Conservation (phyloP, 176 grass and related monocot genomes). For the Oryza longistaminata region DNA sequence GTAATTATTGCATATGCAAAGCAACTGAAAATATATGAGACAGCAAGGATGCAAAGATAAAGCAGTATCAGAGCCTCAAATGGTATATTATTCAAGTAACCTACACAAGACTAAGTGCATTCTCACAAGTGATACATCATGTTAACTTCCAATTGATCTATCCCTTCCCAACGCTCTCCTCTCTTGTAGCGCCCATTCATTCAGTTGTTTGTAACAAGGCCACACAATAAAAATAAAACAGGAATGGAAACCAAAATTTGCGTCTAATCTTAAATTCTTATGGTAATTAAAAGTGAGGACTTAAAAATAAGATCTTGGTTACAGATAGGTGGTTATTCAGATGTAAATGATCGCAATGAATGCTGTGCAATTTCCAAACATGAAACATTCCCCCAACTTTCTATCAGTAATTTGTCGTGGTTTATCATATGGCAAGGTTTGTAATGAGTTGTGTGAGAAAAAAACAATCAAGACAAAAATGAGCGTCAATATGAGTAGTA, state of each 20-base stretch:
- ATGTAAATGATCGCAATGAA: not conserved
- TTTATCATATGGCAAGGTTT: not conserved
- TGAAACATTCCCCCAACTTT: not conserved
- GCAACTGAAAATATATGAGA: too few relatives aligned
- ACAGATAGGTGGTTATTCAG: not conserved
- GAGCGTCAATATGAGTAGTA: not conserved
- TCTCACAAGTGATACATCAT: not conserved
- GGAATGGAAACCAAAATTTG: not conserved
- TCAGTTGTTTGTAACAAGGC: not conserved
- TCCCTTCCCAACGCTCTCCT: not conserved
- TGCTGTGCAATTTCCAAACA: not conserved
- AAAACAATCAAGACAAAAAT: not conserved
- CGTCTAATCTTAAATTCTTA: not conserved
- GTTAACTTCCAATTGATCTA: not conserved
- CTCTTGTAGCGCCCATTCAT: not conserved
- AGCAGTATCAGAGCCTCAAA: not conserved
- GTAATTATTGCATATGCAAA: not conserved
- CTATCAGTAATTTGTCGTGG: not conserved
- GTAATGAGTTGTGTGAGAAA: not conserved
- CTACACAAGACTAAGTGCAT: not conserved
- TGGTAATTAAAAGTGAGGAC: not conserved
- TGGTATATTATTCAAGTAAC: not conserved
- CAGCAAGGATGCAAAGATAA: not conserved
- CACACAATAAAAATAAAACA: not conserved
- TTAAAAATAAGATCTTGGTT: not conserved